Conservation (phyloP, 345 rosid species). For the Heritiera littoralis region DNA sequence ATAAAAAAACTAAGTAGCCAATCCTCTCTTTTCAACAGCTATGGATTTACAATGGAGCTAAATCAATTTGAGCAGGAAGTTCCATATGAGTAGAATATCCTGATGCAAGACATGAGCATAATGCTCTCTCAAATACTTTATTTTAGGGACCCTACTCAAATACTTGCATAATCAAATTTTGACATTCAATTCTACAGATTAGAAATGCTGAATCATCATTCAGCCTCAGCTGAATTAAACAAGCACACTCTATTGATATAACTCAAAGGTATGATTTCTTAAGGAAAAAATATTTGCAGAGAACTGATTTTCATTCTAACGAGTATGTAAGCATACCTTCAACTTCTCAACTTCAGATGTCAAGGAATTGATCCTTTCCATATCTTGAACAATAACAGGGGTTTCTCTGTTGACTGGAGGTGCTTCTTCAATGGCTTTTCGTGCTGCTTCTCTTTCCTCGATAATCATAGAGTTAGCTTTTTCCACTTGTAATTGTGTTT, state of each 20-base stretch:
- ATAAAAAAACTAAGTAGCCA: constrained; percentile 4
- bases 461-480: constrained; percentile 57
- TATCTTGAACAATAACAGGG: constrained; percentile 76
- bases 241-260: not conserved
- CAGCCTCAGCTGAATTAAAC: constrained; percentile 4
- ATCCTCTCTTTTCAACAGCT: not conserved
- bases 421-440: constrained; percentile 79
- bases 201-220: not conserved
- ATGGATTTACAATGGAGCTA: constrained; percentile 9
- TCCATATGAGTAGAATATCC: not conserved
- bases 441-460: constrained; percentile 87
- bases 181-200: not conserved
- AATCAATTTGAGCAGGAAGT: constrained; percentile 10
- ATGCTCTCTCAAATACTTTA: not conserved
- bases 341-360: constrained; percentile 66
- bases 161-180: not conserved
- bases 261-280: not conserved
- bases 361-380: constrained; percentile 64
- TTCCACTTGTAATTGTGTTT: constrained; percentile 59
- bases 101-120: not conserved
- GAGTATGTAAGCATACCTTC: constrained; percentile 48
- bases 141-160: not conserved
- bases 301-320: not conserved
- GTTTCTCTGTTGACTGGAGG: constrained; percentile 70
- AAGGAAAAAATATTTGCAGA: not conserved